These are phyloP conservation scores for Neofusicoccum cordaticola DNA, from an alignment of 2,329 filamentous ascomycete species.

Conservation along the genomic window DNA sequence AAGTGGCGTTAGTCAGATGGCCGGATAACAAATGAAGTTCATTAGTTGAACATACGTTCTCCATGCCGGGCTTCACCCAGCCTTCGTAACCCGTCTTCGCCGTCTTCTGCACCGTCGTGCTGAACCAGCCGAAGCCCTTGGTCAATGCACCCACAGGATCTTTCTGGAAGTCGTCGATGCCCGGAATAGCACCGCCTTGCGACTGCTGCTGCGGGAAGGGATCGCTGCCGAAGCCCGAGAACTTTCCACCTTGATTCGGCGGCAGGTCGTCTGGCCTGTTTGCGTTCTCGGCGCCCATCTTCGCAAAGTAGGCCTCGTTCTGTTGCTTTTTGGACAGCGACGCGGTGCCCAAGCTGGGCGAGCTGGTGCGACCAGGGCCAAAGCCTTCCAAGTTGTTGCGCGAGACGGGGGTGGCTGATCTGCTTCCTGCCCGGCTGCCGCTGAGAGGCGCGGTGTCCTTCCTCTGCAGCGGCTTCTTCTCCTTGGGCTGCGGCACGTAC, in stretches of 20 bases:
- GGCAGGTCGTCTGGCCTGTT: slow-evolving; percentile 69
- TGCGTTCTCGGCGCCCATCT: slow-evolving; percentile 80
- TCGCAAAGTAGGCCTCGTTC: slow-evolving; percentile 89
- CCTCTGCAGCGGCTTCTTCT: slow-evolving; percentile 39
- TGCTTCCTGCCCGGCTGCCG: slow-evolving; percentile 33
- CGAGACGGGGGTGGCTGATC: slow-evolving; percentile 38
- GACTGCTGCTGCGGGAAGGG: slow-evolving; percentile 52
- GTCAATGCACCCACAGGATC: slow-evolving; percentile 85
- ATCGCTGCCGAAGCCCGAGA: slow-evolving; percentile 82
- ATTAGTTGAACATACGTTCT: slow-evolving; percentile 61
- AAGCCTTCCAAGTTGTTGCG: slow-evolving; percentile 34
- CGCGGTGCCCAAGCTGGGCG: slow-evolving; percentile 38
- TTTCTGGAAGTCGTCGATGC: slow-evolving; percentile 83
- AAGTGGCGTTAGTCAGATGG: neutral
- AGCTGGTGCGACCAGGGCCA: slow-evolving; percentile 31
- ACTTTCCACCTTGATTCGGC: slow-evolving; percentile 91
- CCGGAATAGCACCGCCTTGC: slow-evolving; percentile 53
- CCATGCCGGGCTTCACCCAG: slow-evolving; percentile 89
- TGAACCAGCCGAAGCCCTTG: slow-evolving; percentile 94
- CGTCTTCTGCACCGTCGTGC: slow-evolving; percentile 80
- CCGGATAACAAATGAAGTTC: neutral
- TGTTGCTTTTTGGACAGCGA: slow-evolving; percentile 52
- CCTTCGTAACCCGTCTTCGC: slow-evolving; percentile 88
- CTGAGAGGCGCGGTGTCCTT: slow-evolving; percentile 23
- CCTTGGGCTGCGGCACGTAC: slow-evolving; percentile 69